Percentiles rank a stretch among this genome's conserved stretches.
Evolutionary conservation across 768 basidiomycete genomes (phyloP).

Genomic region (Mycena sanguinolenta): DNA sequence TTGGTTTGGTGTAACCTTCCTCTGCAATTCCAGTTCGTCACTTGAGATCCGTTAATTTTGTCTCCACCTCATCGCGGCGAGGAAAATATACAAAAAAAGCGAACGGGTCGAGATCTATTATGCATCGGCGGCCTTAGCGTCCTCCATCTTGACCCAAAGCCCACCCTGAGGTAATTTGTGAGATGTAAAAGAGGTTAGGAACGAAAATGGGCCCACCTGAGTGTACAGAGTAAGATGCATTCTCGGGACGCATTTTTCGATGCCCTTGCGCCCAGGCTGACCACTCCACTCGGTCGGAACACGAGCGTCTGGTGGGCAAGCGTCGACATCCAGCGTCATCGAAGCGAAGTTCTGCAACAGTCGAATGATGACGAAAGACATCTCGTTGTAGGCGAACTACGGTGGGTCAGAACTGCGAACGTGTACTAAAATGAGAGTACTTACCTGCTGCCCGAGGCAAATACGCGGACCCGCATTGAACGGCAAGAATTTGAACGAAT

Average conservation of each 20-base stretch:
- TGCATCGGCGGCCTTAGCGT: not conserved
- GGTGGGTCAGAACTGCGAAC: not conserved
- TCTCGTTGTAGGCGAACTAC: constrained; percentile 35
- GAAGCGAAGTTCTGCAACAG: constrained; percentile 56
- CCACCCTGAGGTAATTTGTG: not conserved
- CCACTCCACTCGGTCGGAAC: constrained; percentile 53
- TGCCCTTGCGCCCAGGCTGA: constrained; percentile 42
- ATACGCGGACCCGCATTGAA: constrained; percentile 56
- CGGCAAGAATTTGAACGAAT: not conserved
- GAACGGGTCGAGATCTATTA: too few species aligned
- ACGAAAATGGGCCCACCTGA: not conserved
- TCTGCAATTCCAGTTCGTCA: constrained; percentile 24
- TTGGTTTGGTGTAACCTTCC: constrained; percentile 43
- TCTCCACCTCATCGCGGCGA: too few species aligned
- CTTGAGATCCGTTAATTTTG: too few species aligned
- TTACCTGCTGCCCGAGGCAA: constrained; percentile 32
- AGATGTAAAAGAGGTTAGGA: not conserved
- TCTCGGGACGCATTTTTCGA: constrained; percentile 48
- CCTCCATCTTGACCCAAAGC: constrained; percentile 16
- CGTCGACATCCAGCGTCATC: constrained; percentile 48
- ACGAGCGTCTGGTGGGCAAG: constrained; percentile 45
- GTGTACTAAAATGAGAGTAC: not conserved
- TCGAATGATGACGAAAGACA: constrained; percentile 43
- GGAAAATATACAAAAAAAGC: constrained; percentile 23
- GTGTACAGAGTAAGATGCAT: constrained; percentile 55